Evolutionary conservation across 768 basidiomycete genomes (phyloP).

Genomic region (Lactifluus echinatus): DNA sequence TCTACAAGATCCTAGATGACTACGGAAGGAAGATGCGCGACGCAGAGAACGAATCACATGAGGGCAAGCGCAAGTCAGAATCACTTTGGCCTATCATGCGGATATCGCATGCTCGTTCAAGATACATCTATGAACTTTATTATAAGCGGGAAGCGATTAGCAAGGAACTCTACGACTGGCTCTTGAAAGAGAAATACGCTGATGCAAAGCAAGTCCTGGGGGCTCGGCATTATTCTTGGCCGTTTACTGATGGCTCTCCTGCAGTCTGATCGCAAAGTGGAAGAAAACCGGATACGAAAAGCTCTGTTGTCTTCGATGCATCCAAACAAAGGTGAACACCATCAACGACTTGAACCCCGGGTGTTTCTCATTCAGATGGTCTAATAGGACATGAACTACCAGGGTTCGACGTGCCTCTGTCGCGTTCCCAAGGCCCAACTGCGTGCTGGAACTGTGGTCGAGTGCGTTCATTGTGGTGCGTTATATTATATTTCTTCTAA

Average conservation of each 20-base stretch:
- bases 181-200: constrained; percentile 93
- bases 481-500: constrained; percentile 24
- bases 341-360: neutral
- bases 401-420: constrained; percentile 97
- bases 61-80: constrained; percentile 93
- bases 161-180: constrained; percentile 91
- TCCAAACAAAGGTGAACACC: constrained; percentile 71
- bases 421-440: constrained; percentile 93
- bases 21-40: constrained; percentile 99
- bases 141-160: constrained; percentile 97
- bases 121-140: constrained; percentile 97
- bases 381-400: constrained; percentile 93
- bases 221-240: neutral
- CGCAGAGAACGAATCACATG: constrained; percentile 96
- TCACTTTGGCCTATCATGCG: constrained; percentile 98
- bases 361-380: neutral
- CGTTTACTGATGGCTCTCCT: neutral
- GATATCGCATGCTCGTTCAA: constrained; percentile 89
- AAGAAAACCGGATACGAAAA: constrained; percentile 99
- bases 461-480: constrained; percentile 96
- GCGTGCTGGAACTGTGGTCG: constrained; percentile 82
- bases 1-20: constrained; percentile 80
- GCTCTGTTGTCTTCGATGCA: constrained; percentile 92
- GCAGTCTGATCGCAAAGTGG: constrained; percentile 96
- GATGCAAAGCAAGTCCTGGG: constrained; percentile 74